A percentile compares a stretch with the other conserved stretches of the same genome.
Conservation (phyloP, 805 yeast species). For the Yarrowia divulgata region DNA sequence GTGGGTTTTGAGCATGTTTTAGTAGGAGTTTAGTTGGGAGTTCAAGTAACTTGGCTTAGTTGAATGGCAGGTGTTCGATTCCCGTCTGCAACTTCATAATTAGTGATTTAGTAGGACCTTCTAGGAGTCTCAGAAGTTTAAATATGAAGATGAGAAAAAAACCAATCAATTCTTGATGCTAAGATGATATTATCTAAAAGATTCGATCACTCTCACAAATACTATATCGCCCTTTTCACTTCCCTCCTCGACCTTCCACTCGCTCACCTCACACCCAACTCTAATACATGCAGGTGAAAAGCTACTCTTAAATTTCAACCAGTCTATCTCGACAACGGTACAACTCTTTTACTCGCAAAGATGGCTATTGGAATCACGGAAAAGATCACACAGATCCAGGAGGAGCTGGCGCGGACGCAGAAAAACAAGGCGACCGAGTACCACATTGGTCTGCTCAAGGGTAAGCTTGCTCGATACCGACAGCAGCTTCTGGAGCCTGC, state of each 20-base stretch:
- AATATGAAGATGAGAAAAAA: too few species aligned
- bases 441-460: conserved; percentile 91
- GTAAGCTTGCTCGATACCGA: conserved; percentile 90
- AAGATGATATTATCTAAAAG: too few species aligned
- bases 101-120: background rate
- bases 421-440: conserved; percentile 98
- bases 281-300: conserved; percentile 21
- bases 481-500: conserved; percentile 91
- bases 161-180: too few species aligned
- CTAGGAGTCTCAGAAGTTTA: background rate
- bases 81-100: background rate
- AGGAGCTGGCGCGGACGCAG: conserved; percentile 92
- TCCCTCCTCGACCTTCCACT: background rate
- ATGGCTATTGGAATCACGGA: conserved; percentile 52
- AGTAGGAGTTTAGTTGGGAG: background rate
- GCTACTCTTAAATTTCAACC: conserved; percentile 25
- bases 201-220: too few species aligned
- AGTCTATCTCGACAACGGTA: background rate
- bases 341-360: background rate
- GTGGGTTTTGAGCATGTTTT: too few species aligned
- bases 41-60: too few species aligned
- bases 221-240: background rate
- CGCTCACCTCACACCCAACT: too few species aligned
- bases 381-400: conserved; percentile 87
- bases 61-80: background rate